phyloP scores from a whole-genome alignment of 805 yeast genomes.

The Lipomyces chichibuensis region DNA sequence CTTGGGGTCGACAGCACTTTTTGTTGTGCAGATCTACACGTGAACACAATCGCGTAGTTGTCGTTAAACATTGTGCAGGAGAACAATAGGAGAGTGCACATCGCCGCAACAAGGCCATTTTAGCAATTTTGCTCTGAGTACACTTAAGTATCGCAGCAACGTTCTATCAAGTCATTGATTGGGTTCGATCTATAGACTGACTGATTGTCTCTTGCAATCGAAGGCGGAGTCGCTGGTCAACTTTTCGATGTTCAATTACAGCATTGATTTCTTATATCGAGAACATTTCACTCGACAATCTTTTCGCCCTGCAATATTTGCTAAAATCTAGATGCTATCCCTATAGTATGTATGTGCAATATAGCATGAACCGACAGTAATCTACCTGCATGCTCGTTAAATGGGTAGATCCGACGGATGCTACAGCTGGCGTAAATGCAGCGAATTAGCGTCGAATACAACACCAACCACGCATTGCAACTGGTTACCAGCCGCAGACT shows the following conservation, averaged over 20 bases:
- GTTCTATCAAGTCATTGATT: no score
- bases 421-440: neutral
- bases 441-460: neutral
- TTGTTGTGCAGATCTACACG: neutral
- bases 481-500: neutral
- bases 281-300: neutral
- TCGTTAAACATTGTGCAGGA: neutral
- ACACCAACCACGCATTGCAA: neutral
- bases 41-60: neutral
- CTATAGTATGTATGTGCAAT: no score
- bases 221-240: neutral
- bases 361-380: no score
- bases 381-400: no score
- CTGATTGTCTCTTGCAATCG: no score
- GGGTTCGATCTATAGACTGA: neutral
- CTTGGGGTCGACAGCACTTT: neutral
- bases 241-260: neutral
- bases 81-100: neutral
- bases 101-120: neutral
- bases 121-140: neutral
- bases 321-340: no score
- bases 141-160: neutral
- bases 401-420: no score
- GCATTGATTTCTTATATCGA: neutral
- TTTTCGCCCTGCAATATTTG: no score